Conservation (phyloP, 2,329 filamentous ascomycete genomes). For the Venturia nashicola region DNA sequence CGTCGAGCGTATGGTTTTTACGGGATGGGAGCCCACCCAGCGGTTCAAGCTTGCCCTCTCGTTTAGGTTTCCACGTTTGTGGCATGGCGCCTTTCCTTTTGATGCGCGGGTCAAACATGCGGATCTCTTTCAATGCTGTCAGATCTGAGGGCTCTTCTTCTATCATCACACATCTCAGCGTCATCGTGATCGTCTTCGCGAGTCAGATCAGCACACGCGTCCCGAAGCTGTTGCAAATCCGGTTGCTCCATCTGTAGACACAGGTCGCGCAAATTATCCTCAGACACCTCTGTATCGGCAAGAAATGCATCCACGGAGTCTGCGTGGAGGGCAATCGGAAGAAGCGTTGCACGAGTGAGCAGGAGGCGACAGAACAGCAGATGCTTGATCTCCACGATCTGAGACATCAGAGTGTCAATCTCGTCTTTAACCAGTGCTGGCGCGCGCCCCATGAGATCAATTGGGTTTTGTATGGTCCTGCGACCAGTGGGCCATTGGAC, state of each 20-base stretch:
- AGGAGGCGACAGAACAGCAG: slow-evolving; percentile 37
- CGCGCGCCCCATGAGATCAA: not conserved
- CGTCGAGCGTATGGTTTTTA: not conserved
- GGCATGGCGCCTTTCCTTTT: slow-evolving; percentile 17
- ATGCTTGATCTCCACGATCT: slow-evolving; percentile 38
- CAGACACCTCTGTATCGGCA: slow-evolving; percentile 27
- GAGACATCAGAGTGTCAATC: slow-evolving; percentile 28
- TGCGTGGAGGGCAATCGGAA: slow-evolving; percentile 32
- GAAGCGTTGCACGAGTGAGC: slow-evolving; percentile 32
- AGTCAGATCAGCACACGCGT: slow-evolving; percentile 38
- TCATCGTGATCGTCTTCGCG: slow-evolving; percentile 27
- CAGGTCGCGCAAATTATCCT: slow-evolving; percentile 33
- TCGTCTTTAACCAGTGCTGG: slow-evolving; percentile 16
- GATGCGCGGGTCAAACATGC: slow-evolving; percentile 15
- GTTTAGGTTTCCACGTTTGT: slow-evolving; percentile 8
- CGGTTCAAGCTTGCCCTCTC: not conserved
- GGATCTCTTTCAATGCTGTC: not conserved
- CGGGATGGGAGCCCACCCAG: not conserved
- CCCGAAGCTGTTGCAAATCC: slow-evolving; percentile 35
- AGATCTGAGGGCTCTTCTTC: slow-evolving; percentile 14
- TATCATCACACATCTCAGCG: slow-evolving; percentile 16
- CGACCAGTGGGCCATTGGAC: not conserved
- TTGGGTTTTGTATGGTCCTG: not conserved
- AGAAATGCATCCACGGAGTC: slow-evolving; percentile 35
- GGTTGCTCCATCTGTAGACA: slow-evolving; percentile 37